Conservation (phyloP, 192 early-diverging fungal genomes). For the Coemansia nantahalensis region DNA sequence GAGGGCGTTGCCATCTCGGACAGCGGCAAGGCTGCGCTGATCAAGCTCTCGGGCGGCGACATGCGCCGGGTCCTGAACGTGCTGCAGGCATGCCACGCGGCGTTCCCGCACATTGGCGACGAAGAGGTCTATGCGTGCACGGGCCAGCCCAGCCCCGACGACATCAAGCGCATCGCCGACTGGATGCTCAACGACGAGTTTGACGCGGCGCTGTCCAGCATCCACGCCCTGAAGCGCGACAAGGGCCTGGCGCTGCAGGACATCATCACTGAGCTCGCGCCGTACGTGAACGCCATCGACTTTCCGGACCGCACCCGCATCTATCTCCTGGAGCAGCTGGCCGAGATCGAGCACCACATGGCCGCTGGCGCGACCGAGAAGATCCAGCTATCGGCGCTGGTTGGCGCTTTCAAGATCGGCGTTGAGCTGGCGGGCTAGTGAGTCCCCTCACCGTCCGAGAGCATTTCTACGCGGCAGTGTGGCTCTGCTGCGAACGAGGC, state of each 20-base stretch:
- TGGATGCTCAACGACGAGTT: slow-evolving; percentile 89
- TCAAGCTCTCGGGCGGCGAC: slow-evolving; percentile 88
- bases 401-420: slow-evolving; percentile 84
- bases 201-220: slow-evolving; percentile 67
- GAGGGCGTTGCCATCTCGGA: slow-evolving; percentile 80
- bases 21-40: slow-evolving; percentile 76
- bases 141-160: slow-evolving; percentile 82
- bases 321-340: slow-evolving; percentile 75
- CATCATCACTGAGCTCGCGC: slow-evolving; percentile 79
- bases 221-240: slow-evolving; percentile 70
- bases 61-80: slow-evolving; percentile 98
- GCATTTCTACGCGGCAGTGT: too few relatives aligned
- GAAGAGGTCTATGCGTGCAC: slow-evolving; percentile 89
- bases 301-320: slow-evolving; percentile 67
- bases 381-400: slow-evolving; percentile 81
- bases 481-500: too few relatives aligned
- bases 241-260: slow-evolving; percentile 90
- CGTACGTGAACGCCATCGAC: slow-evolving; percentile 65
- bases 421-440: slow-evolving; percentile 60
- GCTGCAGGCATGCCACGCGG: slow-evolving; percentile 89
- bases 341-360: slow-evolving; percentile 85
- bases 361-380: slow-evolving; percentile 80
- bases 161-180: slow-evolving; percentile 73
- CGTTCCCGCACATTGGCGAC: slow-evolving; percentile 72
- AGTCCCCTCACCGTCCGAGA: too few relatives aligned